Conservation (phyloP, 2,329 filamentous ascomycete genomes). For the Geosmithia morbida region DNA sequence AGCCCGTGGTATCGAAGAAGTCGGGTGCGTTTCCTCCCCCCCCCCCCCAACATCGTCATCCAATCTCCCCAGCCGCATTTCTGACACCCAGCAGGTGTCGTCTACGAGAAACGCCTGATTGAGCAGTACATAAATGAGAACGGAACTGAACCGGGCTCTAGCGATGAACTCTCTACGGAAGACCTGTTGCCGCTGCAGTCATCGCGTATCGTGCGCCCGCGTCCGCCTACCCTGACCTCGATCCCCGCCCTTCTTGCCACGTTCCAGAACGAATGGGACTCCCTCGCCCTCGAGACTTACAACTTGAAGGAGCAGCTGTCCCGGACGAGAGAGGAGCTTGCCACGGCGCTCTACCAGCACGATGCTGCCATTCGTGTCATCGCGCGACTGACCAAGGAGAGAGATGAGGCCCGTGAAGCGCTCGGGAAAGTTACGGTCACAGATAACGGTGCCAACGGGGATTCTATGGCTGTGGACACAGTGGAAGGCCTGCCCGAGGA, state of each 20-base stretch:
- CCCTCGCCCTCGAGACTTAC: conserved; percentile 80
- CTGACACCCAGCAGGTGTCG: conserved; percentile 31
- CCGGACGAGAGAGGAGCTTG: conserved; percentile 85
- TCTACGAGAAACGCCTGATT: conserved; percentile 91
- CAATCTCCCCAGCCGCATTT: conserved; percentile 14
- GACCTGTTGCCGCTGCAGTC: conserved; percentile 84
- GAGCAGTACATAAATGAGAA: conserved; percentile 90
- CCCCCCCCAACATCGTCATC: conserved; percentile 31
- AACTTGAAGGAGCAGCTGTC: conserved; percentile 79
- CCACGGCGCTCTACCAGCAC: conserved; percentile 88
- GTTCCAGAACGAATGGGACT: conserved; percentile 98
- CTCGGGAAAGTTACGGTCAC: conserved; percentile 73
- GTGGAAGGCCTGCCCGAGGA: conserved; percentile 59
- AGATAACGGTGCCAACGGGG: conserved; percentile 41
- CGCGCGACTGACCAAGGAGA: conserved; percentile 74
- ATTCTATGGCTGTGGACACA: conserved; percentile 83
- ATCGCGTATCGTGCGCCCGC: conserved; percentile 68
- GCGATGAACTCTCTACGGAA: conserved; percentile 67
- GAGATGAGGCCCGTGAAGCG: conserved; percentile 83
- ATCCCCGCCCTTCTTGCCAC: conserved; percentile 87
- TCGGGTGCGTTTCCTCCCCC: conserved; percentile 43
- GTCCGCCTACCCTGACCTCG: conserved; percentile 86
- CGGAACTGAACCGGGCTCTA: conserved; percentile 81
- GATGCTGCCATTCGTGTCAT: conserved; percentile 96
- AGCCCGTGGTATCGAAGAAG: conserved; percentile 89